Conservation (phyloP, 768 basidiomycete genomes). For the Mycena olivaceomarginata region DNA sequence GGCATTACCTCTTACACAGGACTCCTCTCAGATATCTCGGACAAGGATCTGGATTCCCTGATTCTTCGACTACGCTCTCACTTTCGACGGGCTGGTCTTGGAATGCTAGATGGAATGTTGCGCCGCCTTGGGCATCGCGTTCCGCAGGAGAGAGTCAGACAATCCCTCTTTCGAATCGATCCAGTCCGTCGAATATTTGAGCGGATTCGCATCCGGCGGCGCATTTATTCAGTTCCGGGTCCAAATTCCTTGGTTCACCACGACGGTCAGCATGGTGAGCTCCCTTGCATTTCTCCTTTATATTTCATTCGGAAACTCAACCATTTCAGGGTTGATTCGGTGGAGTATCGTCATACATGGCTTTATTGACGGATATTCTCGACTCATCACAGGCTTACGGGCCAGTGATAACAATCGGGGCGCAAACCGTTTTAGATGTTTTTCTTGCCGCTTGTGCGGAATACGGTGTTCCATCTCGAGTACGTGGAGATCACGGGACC, state of each 20-base stretch:
- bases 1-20: slow-evolving; percentile 24
- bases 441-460: not conserved
- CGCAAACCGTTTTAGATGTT: slow-evolving; percentile 3
- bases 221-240: slow-evolving; percentile 51
- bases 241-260: slow-evolving; percentile 60
- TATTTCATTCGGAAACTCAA: not conserved
- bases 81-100: slow-evolving; percentile 40
- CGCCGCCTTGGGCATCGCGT: slow-evolving; percentile 36
- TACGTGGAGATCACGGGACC: not conserved
- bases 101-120: slow-evolving; percentile 48
- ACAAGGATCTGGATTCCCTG: slow-evolving; percentile 37
- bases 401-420: slow-evolving; percentile 33
- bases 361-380: slow-evolving; percentile 27
- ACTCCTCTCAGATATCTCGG: slow-evolving; percentile 6
- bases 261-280: slow-evolving; percentile 39
- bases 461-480: slow-evolving; percentile 14
- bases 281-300: not conserved
- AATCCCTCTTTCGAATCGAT: slow-evolving; percentile 40
- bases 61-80: slow-evolving; percentile 30
- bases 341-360: slow-evolving; percentile 34
- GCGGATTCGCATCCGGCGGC: slow-evolving; percentile 41
- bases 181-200: slow-evolving; percentile 42
- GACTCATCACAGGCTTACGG: slow-evolving; percentile 21
- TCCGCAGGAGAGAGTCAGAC: slow-evolving; percentile 36
- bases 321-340: slow-evolving; percentile 20